Conservation (phyloP, 768 basidiomycete genomes). For the Psilocybe subaeruginosa region DNA sequence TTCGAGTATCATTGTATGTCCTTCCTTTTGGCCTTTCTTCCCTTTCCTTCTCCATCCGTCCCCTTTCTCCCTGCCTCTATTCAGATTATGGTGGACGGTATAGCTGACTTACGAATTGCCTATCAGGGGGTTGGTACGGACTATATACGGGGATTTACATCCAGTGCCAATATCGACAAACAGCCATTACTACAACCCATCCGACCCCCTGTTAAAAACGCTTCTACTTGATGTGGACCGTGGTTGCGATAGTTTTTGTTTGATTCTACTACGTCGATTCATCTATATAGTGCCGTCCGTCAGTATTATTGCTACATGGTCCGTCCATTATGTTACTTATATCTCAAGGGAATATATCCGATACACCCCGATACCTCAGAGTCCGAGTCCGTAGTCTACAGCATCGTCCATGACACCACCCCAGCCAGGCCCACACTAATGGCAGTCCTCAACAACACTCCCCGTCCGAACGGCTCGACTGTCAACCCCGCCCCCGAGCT, state of each 20-base stretch:
- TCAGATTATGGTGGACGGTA: background rate
- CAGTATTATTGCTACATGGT: background rate
- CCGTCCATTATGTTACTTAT: background rate
- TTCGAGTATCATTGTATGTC: constrained; percentile 32
- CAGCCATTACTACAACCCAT: background rate
- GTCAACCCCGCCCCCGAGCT: background rate
- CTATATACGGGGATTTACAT: background rate
- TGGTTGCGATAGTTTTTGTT: no score
- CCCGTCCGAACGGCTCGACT: background rate
- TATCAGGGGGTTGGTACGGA: background rate
- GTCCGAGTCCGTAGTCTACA: background rate
- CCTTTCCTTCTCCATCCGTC: background rate
- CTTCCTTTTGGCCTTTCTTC: background rate
- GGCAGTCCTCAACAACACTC: background rate
- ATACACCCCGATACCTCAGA: background rate
- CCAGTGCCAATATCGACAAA: background rate
- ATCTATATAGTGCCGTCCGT: no score
- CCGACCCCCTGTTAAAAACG: background rate
- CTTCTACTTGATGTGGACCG: background rate
- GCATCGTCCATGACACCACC: background rate
- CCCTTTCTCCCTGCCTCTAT: background rate
- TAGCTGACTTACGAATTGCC: background rate
- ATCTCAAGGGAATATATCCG: background rate
- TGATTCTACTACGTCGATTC: no score
- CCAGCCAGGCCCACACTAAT: background rate